Evolutionary conservation across 2,329 filamentous ascomycete genomes (phyloP).

Genomic region (Elsinoe batatas): DNA sequence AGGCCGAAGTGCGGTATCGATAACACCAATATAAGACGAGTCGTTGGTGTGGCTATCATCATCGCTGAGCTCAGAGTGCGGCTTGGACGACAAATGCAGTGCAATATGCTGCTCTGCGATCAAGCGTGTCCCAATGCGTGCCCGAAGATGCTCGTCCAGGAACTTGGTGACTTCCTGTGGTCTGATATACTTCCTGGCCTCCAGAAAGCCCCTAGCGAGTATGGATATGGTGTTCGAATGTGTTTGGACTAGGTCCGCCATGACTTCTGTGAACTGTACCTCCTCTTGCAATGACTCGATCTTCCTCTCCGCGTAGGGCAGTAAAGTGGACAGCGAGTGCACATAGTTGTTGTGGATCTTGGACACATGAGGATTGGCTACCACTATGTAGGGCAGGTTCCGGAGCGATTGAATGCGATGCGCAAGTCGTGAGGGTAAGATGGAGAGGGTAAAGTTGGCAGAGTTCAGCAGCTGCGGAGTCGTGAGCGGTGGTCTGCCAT

Average conservation of each 20-base stretch:
- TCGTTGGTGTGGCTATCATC: slow-evolving; percentile 27
- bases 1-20: slow-evolving; percentile 80
- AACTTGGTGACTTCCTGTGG: slow-evolving; percentile 78
- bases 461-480: slow-evolving; percentile 72
- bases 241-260: slow-evolving; percentile 90
- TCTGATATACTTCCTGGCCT: slow-evolving; percentile 83
- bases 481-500: slow-evolving; percentile 76
- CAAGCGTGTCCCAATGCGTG: slow-evolving; percentile 84
- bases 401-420: slow-evolving; percentile 87
- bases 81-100: slow-evolving; percentile 65
- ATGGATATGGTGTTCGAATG: slow-evolving; percentile 92
- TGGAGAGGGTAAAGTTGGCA: slow-evolving; percentile 88
- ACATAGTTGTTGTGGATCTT: slow-evolving; percentile 95
- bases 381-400: slow-evolving; percentile 93
- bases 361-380: slow-evolving; percentile 91
- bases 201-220: slow-evolving; percentile 82
- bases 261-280: slow-evolving; percentile 79
- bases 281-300: slow-evolving; percentile 78
- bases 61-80: slow-evolving; percentile 52
- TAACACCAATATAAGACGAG: slow-evolving; percentile 78
- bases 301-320: slow-evolving; percentile 67
- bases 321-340: slow-evolving; percentile 79
- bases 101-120: slow-evolving; percentile 97
- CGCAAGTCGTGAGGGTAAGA: slow-evolving; percentile 83
- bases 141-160: slow-evolving; percentile 85